Evolutionary conservation across 441 rosid species (phyloP).

Genomic region (Erodium trifolium): DNA sequence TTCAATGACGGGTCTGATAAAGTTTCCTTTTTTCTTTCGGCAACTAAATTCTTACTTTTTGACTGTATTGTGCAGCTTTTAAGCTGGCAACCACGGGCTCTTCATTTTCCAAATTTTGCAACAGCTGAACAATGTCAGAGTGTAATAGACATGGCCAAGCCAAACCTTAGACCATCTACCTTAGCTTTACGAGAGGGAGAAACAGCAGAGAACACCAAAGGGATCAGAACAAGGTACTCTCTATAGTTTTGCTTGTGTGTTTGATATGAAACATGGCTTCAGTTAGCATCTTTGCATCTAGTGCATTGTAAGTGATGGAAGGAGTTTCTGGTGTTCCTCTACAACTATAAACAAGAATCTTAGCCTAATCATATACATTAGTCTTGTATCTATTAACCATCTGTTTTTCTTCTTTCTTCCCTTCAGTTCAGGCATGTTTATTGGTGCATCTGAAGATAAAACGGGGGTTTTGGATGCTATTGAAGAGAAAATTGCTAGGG

Average conservation of each 20-base stretch:
- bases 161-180: slow-evolving; percentile 40
- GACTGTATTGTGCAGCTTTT: slow-evolving; percentile 34
- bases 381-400: neutral
- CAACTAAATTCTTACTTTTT: neutral
- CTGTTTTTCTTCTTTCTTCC: neutral
- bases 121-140: slow-evolving; percentile 46
- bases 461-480: slow-evolving; percentile 42
- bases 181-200: slow-evolving; percentile 53
- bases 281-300: neutral
- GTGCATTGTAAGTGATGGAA: neutral
- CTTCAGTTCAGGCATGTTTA: slow-evolving; percentile 51
- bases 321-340: neutral
- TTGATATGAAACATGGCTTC: neutral
- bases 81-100: slow-evolving; percentile 65
- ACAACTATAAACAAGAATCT: neutral
- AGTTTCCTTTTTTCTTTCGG: neutral
- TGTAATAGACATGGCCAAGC: slow-evolving; percentile 41
- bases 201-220: slow-evolving; percentile 33
- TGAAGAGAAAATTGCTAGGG: slow-evolving; percentile 62
- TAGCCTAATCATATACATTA: neutral
- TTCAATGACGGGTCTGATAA: neutral
- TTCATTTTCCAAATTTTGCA: slow-evolving; percentile 51
- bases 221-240: slow-evolving; percentile 58
- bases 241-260: neutral
- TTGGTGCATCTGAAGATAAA: slow-evolving; percentile 41